Evolutionary conservation across 495 filamentous ascomycete genomes (phyloP).

Genomic region (Rhypophila decipiens): DNA sequence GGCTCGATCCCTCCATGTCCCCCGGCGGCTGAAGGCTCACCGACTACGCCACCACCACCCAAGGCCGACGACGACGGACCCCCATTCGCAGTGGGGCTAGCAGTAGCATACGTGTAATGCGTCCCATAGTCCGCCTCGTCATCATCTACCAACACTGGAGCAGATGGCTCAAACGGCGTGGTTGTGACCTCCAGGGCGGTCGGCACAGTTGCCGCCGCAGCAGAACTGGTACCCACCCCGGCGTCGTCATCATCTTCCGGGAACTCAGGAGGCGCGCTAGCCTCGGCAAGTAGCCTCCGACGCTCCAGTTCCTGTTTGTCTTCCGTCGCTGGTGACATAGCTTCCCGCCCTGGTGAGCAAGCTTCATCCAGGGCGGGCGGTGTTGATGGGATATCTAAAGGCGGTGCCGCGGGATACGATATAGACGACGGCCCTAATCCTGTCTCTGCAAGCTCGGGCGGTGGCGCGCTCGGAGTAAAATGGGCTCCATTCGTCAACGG

Average conservation of each 20-base stretch:
- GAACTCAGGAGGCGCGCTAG: conserved; percentile 58
- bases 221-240: conserved; percentile 14
- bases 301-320: conserved; percentile 86
- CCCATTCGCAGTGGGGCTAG: too few species aligned
- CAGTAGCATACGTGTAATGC: conserved; percentile 25
- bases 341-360: not conserved
- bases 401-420: not conserved
- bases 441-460: not conserved
- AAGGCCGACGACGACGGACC: conserved; percentile 13
- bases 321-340: conserved; percentile 42
- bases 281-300: conserved; percentile 61
- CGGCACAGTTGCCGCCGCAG: conserved; percentile 10
- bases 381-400: conserved; percentile 31
- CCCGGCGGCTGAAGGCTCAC: not conserved
- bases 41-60: not conserved
- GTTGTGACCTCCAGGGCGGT: conserved; percentile 13
- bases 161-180: conserved; percentile 46
- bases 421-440: too few species aligned
- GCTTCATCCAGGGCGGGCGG: conserved; percentile 35
- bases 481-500: conserved; percentile 34
- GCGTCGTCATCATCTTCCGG: conserved; percentile 40
- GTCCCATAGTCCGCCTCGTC: conserved; percentile 50
- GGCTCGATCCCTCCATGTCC: conserved; percentile 25
- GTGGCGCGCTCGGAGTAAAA: conserved; percentile 7
- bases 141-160: conserved; percentile 60